Base-by-base conservation (phyloP, 257 asterid species). In the Petunia secreta region DNA sequence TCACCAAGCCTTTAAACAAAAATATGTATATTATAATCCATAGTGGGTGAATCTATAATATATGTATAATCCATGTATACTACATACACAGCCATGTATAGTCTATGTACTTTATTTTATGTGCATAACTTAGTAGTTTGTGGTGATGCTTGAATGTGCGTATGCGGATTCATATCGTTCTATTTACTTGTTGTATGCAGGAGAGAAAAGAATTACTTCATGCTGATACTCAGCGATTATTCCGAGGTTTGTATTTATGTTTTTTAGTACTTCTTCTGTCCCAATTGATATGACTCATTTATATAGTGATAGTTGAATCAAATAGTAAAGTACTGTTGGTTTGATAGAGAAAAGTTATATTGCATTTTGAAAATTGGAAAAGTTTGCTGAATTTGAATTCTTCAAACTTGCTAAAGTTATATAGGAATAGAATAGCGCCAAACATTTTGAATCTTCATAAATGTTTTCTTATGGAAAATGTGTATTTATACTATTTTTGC, bases 211-310 rank as follows among this genome's bases (percentile, higher is more conserved):
- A 85, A 25, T 81, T 87, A 80, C 88, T 95, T 79, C 99, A 95
- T 82, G 96, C 91, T 82, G 99, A 95, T 81, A 87, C 98, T 58
- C 99, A 95, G 88, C 91, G 92, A 75, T 58, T 95, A 55, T 83
- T 93, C 80, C 85, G 98, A 91, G 99, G 99, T 93, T 67, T 74
- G 52, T 59, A 25, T 34, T 16, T 13, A 48, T 46, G 62, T 37
- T 55, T 76, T 14, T 6, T 46, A 57, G 16, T 15, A 6, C 6
- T 37, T 14, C 38, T 16, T 46, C 13, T 46, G 71, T 63, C 15
- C 6, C 37, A 41, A 66, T 41, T 80, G 68, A 13, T n/a, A 2
- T 59, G 38, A 9, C 43, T 34, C 25, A 25, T 25, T 25, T 25
- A 25, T 25, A 25, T 25, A 25, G 43, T 69, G 77, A 48, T 46